Conservation (phyloP, 345 rosid genomes). For the Populus alba region DNA sequence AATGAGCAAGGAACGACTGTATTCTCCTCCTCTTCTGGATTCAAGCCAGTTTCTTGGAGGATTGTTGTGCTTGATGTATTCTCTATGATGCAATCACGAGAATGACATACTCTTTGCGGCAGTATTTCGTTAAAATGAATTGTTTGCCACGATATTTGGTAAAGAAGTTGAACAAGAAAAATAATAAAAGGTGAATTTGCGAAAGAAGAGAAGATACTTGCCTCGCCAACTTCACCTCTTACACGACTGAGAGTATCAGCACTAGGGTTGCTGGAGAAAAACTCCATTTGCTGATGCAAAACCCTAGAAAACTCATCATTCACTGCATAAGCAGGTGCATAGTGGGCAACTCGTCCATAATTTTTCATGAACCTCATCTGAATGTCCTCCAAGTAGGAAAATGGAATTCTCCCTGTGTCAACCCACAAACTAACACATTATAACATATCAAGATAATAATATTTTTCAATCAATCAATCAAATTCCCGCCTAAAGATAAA, state of each 20-base stretch:
- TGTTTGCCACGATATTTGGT: neutral
- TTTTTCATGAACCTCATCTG: slow-evolving; percentile 98
- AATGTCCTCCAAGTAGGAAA: slow-evolving; percentile 93
- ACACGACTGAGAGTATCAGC: slow-evolving; percentile 89
- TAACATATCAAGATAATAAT: neutral
- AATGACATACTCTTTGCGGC: neutral
- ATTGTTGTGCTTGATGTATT: neutral
- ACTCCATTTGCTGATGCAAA: slow-evolving; percentile 98
- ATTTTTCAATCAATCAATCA: too few relatives aligned
- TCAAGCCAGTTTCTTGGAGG: neutral
- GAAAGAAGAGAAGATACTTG: slow-evolving; percentile 21
- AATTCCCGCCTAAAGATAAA: neutral
- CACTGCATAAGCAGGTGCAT: slow-evolving; percentile 95
- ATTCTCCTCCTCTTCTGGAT: neutral
- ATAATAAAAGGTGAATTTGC: neutral
- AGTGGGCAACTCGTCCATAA: slow-evolving; percentile 73
- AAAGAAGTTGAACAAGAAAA: neutral
- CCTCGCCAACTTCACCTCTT: slow-evolving; percentile 96
- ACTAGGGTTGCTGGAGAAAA: slow-evolving; percentile 88
- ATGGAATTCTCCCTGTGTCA: slow-evolving; percentile 85
- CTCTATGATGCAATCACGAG: neutral
- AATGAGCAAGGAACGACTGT: neutral
- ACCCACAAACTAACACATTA: slow-evolving; percentile 13
- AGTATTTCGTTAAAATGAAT: too few relatives aligned
- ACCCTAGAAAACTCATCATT: slow-evolving; percentile 99